Evolutionary conservation across 495 filamentous ascomycete genomes (phyloP).

Genomic region (Xylaria curta): DNA sequence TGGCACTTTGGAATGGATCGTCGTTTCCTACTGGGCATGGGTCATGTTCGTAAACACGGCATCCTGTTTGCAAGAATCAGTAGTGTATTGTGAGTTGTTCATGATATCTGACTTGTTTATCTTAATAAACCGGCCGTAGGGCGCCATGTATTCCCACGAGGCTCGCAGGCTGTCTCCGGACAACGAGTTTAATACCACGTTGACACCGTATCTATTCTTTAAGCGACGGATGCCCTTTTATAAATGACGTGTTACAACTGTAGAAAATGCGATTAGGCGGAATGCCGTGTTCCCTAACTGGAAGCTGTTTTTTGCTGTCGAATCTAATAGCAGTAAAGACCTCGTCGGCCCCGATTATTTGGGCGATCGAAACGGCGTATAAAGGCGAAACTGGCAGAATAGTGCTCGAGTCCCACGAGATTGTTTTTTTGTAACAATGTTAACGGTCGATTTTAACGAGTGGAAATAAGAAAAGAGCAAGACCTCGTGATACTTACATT

Average conservation of each 20-base stretch:
- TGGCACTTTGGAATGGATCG: slow-evolving; percentile 6
- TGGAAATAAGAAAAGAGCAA: slow-evolving; percentile 8
- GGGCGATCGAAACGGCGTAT: not conserved
- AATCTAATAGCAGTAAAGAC: not conserved
- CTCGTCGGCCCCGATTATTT: not conserved
- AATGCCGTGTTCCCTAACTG: not conserved
- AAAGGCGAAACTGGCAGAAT: not conserved
- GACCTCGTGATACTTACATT: slow-evolving; percentile 5
- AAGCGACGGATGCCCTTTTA: not conserved
- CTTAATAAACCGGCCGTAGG: slow-evolving; percentile 1
- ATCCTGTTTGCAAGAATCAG: slow-evolving; percentile 9
- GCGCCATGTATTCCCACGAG: slow-evolving; percentile 1
- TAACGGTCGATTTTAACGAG: not conserved
- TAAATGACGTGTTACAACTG: not conserved
- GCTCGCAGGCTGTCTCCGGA: not conserved
- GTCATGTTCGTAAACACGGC: slow-evolving; percentile 10
- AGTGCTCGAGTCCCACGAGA: not conserved
- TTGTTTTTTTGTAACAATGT: not conserved
- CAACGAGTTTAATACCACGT: not conserved
- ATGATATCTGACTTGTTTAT: slow-evolving; percentile 9
- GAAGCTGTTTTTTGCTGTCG: not conserved
- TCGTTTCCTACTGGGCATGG: no score
- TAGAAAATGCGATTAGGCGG: not conserved
- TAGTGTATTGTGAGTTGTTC: slow-evolving; percentile 5
- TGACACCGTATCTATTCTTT: not conserved